phyloP scores from a whole-genome alignment of 1,284 basidiomycete species.

The Vanrija humicola region DNA sequence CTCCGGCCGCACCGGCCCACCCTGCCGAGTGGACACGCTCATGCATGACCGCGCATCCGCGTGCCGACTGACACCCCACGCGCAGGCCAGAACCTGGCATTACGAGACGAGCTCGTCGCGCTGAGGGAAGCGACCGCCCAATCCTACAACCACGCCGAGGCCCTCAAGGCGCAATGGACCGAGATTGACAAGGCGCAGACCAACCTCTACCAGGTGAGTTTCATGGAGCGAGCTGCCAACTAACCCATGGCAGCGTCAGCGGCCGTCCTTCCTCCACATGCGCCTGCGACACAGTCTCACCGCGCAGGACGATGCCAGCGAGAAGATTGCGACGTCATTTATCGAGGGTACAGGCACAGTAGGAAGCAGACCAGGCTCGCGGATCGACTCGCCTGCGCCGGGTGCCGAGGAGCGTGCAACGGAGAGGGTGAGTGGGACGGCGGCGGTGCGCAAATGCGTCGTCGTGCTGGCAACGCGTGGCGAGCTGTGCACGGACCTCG shows the following conservation, averaged over 20 bases:
- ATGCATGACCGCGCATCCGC: neutral
- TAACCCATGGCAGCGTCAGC: conserved; percentile 60
- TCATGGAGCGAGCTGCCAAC: too few species aligned
- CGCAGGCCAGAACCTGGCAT: conserved; percentile 65
- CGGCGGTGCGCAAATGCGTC: too few species aligned
- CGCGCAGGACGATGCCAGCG: conserved; percentile 81
- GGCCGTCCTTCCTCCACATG: conserved; percentile 77
- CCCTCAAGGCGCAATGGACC: conserved; percentile 73
- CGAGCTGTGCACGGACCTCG: neutral
- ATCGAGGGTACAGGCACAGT: conserved; percentile 57
- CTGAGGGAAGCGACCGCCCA: conserved; percentile 74
- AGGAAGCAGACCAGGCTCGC: conserved; percentile 25
- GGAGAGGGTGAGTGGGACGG: conserved; percentile 15
- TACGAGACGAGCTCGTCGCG: conserved; percentile 68
- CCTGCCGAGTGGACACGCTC: neutral
- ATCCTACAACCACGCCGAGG: conserved; percentile 76
- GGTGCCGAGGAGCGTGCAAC: conserved; percentile 2
- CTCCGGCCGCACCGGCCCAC: neutral
- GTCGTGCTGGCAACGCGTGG: too few species aligned
- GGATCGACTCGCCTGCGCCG: conserved; percentile 48
- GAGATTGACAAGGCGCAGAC: conserved; percentile 78
- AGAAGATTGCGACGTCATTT: conserved; percentile 72
- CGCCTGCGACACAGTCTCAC: conserved; percentile 78
- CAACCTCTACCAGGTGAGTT: conserved; percentile 74
- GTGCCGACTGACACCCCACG: conserved; percentile 2